phyloP scores from a whole-genome alignment of 805 yeast species.

The Metschnikowia noctiluminum region DNA sequence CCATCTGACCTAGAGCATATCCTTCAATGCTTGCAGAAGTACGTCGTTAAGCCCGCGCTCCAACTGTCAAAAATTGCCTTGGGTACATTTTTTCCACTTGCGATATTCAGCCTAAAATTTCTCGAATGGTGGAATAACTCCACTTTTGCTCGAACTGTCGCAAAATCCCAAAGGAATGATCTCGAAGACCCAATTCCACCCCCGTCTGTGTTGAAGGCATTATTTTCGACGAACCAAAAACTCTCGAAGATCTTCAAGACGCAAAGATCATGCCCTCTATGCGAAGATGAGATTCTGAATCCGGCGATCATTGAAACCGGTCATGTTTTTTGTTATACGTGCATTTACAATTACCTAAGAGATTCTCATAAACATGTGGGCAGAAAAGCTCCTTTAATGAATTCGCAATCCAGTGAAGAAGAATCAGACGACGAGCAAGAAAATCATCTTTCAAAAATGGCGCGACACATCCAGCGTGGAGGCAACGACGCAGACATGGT shows the following conservation, averaged over 20 bases:
- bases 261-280: conserved; percentile 59
- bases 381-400: conserved; percentile 9
- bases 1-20: conserved; percentile 38
- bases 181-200: conserved; percentile 50
- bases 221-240: conserved; percentile 14
- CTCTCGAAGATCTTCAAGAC: conserved; percentile 25
- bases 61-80: conserved; percentile 30
- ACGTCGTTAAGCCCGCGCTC: conserved; percentile 28
- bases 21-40: conserved; percentile 21
- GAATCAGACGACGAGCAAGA: conserved; percentile 16
- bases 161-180: conserved; percentile 44
- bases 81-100: conserved; percentile 68
- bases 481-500: conserved; percentile 3
- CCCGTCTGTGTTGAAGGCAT: conserved; percentile 31
- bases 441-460: conserved; percentile 7
- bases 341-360: conserved; percentile 66
- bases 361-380: conserved; percentile 39
- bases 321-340: conserved; percentile 81
- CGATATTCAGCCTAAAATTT: conserved; percentile 77
- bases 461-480: conserved; percentile 9
- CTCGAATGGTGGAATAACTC: conserved; percentile 92
- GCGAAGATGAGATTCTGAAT: conserved; percentile 59
- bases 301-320: conserved; percentile 94
- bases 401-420: conserved; percentile 17
- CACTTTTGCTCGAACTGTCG: conserved; percentile 59